phyloP scores from a whole-genome alignment of 306 rosid genomes.

The Mucuna pruriens region DNA sequence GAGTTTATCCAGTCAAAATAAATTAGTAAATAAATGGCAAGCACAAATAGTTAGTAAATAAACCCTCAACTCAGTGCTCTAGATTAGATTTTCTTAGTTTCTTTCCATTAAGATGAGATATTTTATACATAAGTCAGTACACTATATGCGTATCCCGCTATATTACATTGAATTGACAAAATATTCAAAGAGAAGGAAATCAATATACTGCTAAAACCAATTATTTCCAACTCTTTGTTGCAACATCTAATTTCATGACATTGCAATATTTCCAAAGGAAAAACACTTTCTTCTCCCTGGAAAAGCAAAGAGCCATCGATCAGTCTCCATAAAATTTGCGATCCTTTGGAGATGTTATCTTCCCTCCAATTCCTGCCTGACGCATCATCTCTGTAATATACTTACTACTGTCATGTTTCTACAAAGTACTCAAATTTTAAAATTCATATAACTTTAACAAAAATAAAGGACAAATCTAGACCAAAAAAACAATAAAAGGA shows the following conservation, averaged over 20 bases:
- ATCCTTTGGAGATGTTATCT: conserved; percentile 64
- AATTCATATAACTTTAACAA: not conserved
- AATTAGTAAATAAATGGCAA: not conserved
- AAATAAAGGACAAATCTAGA: not conserved
- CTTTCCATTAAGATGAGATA: conserved; percentile 30
- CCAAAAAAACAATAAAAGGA: not conserved
- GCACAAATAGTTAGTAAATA: not conserved
- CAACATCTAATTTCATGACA: conserved; percentile 36
- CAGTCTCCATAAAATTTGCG: conserved; percentile 49
- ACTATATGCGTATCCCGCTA: conserved; percentile 40
- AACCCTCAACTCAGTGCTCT: not conserved
- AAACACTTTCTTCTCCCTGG: conserved; percentile 45
- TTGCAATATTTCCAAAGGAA: conserved; percentile 47
- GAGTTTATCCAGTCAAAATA: not conserved
- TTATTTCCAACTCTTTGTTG: conserved; percentile 35
- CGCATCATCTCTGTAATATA: conserved; percentile 81
- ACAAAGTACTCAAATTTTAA: conserved; percentile 6
- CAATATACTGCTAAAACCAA: conserved; percentile 30
- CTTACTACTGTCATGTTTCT: conserved; percentile 32
- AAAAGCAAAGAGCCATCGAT: conserved; percentile 35
- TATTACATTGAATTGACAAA: conserved; percentile 35
- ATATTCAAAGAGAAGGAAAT: conserved; percentile 26
- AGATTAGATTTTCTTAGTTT: not conserved
- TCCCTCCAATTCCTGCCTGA: conserved; percentile 69
- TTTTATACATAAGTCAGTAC: conserved; percentile 41